Conservation (phyloP, 345 rosid genomes). For the Physaria fendleri region DNA sequence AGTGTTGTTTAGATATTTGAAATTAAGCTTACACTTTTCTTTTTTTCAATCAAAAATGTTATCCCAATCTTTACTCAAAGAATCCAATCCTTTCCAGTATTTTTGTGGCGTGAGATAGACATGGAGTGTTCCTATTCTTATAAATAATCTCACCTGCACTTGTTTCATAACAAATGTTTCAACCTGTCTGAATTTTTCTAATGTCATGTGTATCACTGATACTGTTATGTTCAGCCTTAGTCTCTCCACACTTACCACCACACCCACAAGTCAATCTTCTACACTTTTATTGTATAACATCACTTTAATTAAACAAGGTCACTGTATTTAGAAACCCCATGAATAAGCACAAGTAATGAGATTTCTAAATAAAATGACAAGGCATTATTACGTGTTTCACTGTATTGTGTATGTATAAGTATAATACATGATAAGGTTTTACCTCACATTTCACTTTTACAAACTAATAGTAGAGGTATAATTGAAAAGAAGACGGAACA, state of each 20-base stretch:
- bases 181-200: no score
- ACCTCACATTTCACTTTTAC: background rate
- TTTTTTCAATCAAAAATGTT: background rate
- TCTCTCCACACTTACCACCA: background rate
- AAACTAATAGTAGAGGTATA: background rate
- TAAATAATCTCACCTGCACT: no score
- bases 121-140: background rate
- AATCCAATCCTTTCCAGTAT: constrained; percentile 29
- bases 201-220: no score
- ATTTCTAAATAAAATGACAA: background rate
- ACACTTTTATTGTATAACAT: no score
- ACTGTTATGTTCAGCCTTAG: constrained; percentile 3
- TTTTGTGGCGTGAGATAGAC: constrained; percentile 10
- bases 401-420: background rate
- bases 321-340: no score
- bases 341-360: no score
- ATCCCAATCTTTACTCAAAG: constrained; percentile 27
- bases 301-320: no score
- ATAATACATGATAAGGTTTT: constrained; percentile 6
- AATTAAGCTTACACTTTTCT: constrained; percentile 16
- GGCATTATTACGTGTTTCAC: background rate
- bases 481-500: constrained; percentile 4
- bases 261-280: constrained; percentile 15
- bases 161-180: no score
- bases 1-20: constrained; percentile 37